Evolutionary conservation across 495 filamentous ascomycete species (phyloP), one percentile per base, ranked within the genome.

Genomic region (Lepraria neglecta): DNA sequence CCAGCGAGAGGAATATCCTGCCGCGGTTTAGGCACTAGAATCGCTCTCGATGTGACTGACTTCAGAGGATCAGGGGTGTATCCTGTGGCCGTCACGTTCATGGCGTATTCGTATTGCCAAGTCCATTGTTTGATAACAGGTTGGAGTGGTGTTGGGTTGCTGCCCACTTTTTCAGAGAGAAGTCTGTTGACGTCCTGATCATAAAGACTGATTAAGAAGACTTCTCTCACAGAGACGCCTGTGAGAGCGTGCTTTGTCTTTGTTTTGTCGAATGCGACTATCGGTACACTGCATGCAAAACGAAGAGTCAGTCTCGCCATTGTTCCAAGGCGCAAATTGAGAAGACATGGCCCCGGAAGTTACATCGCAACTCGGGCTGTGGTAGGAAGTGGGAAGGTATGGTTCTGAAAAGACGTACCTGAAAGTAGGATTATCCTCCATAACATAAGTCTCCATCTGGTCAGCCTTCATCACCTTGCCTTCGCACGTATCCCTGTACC

Each of bases 381-480:
- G 47, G 9, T 15, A 17, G 4, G 9, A 3, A 15, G 11, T 30
- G 9, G 4, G 12, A 5, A 7, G 5, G 27, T 11, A 50, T 50
- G 30, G 30, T 5, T 10, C 47, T 50, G 24, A 19, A 50, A 50
- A 14, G 47, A 50, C 47, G 24, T 50, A 50, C 47, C 15, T 50
- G 47, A 50, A 50, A 3, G 47, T 50, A 50, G 47, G 47, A 15
- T 50, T 50, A 28, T 50, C 47, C 11, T 50, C 47, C 24, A 50
- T 50, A 19, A 50, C 47, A 28, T 27, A 17, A 30, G 47, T 50
- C 21, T 50, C 47, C 21, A 6, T 50, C 47, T 50, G n/a, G 47
- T 27, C 47, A 19, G 47, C 47, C 30, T 1, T 30, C 47, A 50
- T 30, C 11, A 50, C 21, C 24, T 50, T 50, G 3, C 47, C 47